phyloP scores from a whole-genome alignment of 192 early-diverging fungal species.

The Linnemannia exigua region DNA sequence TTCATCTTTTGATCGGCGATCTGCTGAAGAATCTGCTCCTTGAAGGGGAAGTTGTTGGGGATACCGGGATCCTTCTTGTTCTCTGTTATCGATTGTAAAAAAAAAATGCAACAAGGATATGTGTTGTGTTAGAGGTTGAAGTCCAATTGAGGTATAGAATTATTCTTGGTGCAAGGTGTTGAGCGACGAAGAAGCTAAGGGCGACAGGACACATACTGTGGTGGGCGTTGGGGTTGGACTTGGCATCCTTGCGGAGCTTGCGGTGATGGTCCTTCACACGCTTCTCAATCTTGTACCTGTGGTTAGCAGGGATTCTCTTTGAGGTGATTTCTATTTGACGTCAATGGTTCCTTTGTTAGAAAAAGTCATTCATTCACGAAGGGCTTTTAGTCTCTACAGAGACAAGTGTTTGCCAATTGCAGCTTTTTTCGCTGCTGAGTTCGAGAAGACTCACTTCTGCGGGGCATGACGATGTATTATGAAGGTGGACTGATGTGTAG shows the following conservation, averaged over 20 bases:
- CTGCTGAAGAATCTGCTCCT: constrained; percentile 89
- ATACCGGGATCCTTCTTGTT: constrained; percentile 96
- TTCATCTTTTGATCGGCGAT: constrained; percentile 51
- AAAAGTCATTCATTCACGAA: background rate
- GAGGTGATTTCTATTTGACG: constrained; percentile 62
- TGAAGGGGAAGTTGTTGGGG: constrained; percentile 91
- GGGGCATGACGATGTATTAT: constrained; percentile 29
- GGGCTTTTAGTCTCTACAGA: background rate
- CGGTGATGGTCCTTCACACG: constrained; percentile 71
- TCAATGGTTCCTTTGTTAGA: background rate
- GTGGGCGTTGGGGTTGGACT: constrained; percentile 60
- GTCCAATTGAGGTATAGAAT: background rate
- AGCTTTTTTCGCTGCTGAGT: background rate
- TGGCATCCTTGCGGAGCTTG: constrained; percentile 68
- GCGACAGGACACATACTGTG: constrained; percentile 31
- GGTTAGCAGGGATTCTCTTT: constrained; percentile 68
- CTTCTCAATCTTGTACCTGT: constrained; percentile 72
- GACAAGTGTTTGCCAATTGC: background rate
- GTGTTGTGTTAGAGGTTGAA: background rate
- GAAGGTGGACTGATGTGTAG: background rate
- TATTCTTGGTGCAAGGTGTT: background rate
- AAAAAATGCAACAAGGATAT: too few relatives aligned
- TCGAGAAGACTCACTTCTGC: constrained; percentile 21
- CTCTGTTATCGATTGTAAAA: constrained; percentile 6
- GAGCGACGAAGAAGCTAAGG: background rate